phyloP scores from a whole-genome alignment of 306 rosid genomes.

The Acacia crassicarpa region DNA sequence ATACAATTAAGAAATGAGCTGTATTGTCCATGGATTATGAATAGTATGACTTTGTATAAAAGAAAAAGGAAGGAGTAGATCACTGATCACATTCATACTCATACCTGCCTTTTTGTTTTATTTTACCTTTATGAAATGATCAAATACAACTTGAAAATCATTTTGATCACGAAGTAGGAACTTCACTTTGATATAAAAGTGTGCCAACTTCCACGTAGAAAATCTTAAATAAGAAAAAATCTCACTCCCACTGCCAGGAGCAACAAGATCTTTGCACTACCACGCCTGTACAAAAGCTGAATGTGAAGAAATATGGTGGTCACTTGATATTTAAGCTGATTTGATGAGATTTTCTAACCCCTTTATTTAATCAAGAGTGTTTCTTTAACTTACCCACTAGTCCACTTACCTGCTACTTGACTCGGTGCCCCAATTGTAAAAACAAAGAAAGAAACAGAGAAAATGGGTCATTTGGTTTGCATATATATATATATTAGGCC shows the following conservation, averaged over 20 bases:
- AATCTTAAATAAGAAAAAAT: slow-evolving; percentile 3
- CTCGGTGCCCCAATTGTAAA: neutral
- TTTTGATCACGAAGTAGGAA: neutral
- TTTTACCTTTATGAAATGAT: neutral
- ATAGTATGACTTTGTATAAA: neutral
- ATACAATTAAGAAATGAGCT: neutral
- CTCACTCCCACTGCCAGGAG: neutral
- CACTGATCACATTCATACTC: neutral
- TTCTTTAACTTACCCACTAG: neutral
- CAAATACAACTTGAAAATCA: neutral
- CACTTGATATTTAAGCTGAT: neutral
- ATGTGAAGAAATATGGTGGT: neutral
- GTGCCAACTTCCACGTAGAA: neutral
- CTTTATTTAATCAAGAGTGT: neutral
- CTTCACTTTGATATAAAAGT: neutral
- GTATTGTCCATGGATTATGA: neutral
- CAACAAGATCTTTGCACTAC: neutral
- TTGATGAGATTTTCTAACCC: neutral
- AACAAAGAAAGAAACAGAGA: neutral
- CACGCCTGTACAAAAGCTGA: neutral
- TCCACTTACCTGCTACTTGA: neutral
- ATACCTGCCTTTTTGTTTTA: neutral
- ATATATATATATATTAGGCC: neutral
- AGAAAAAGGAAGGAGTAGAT: neutral
- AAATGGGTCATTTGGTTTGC: neutral